Evolutionary conservation across 352 stramenopile species (phyloP), one percentile per base, ranked within the genome.

Genomic region (Globisporangium abappressorium): DNA sequence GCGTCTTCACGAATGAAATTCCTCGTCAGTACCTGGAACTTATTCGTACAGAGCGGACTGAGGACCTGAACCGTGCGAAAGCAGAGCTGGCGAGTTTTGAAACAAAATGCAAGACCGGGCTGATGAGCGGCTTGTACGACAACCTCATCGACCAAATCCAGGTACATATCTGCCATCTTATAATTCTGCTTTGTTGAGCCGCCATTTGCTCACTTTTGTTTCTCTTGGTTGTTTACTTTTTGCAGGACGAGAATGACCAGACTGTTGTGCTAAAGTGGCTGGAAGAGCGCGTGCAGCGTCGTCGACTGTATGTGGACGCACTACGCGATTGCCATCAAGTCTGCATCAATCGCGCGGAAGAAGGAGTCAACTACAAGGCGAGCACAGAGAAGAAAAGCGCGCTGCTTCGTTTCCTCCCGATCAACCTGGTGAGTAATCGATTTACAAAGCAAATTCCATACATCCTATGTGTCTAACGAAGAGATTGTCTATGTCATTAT

Each of bases 101-200:
- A 28, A 76, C 86, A 6, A 87, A 81, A 63, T 85, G 80, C 65
- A 89, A 86, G 53, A 87, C 71, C 41, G 86, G 83, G 15, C 67
- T 94, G 46, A 70, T 89, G 20, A 76, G 71, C 24, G 81, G 80
- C 34, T 53, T 89, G 9, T 95, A 91, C 64, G 85, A 92, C 77
- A 93, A 93, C 57, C 70, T 93, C 41, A 95, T 95, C 36, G 85
- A 95, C 64, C 87, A 95, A 65, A 93, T 95, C 47, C 87, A 85
- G 69, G 72, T 78, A 61, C 26, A 11, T 22, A 38, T 58, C 11
- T 43, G 54, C 0, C 3, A 12, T 62, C 34, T 26, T 61, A 12
- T 53, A 8, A 3, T 33, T 30, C 5, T 57, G 6, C 1, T 51
- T 2, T 22, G 34, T 57, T 34, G 34, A 15, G 24, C 12, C 20